Percentiles rank a stretch among this genome's conserved stretches.
phyloP scores from a whole-genome alignment of 768 basidiomycete genomes.

The Lactarius sanguifluus region DNA sequence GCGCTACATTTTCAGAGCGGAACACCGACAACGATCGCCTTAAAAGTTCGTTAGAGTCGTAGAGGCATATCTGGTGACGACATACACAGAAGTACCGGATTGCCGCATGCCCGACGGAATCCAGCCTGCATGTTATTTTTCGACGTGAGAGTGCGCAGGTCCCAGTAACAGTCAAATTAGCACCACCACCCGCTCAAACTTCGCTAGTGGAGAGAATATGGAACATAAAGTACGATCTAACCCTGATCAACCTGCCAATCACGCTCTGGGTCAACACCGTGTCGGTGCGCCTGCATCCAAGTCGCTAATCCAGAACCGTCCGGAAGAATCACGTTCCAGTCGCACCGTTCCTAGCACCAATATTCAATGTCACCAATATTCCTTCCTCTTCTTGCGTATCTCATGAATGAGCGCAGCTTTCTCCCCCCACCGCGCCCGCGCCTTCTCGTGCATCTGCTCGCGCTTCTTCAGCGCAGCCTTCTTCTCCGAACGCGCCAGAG shows the following conservation, averaged over 20 bases:
- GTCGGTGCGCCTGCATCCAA: constrained; percentile 5
- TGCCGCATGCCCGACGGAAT: not conserved
- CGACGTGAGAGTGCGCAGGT: not conserved
- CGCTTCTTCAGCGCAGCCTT: constrained; percentile 44
- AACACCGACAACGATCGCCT: not conserved
- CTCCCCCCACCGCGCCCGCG: constrained; percentile 68
- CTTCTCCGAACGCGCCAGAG: constrained; percentile 52
- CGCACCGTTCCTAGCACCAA: constrained; percentile 2
- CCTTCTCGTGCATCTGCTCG: constrained; percentile 47
- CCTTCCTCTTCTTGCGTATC: constrained; percentile 64
- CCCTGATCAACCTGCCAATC: constrained; percentile 7
- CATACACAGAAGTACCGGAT: not conserved
- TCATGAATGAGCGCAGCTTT: constrained; percentile 59
- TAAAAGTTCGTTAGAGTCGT: not conserved
- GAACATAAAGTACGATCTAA: not conserved
- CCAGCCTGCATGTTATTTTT: constrained; percentile 1
- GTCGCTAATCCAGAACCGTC: not conserved
- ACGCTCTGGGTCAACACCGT: not conserved
- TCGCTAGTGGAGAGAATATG: not conserved
- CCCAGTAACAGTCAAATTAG: not conserved
- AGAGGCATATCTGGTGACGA: not conserved
- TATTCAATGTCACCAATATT: constrained; percentile 57
- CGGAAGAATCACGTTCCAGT: constrained; percentile 10
- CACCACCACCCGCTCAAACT: not conserved
- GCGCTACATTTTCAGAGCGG: not conserved